Evolutionary conservation across 495 filamentous ascomycete genomes (phyloP).

Genomic region (Aspergillus coremiiformis): DNA sequence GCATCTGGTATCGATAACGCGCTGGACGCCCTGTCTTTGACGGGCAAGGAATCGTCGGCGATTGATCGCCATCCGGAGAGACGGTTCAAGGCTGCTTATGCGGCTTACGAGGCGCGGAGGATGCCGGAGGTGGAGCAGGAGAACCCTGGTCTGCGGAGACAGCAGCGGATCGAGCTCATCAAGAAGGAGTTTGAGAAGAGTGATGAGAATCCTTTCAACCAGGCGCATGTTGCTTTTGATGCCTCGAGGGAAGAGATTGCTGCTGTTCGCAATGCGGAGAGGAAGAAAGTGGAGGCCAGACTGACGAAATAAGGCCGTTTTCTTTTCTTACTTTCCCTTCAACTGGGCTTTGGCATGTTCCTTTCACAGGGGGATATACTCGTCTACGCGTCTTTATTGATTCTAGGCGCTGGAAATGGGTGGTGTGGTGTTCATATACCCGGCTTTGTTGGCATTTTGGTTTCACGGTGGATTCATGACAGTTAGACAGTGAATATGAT

Average conservation of each 20-base stretch:
- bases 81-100: conserved; percentile 79
- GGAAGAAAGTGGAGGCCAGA: conserved; percentile 63
- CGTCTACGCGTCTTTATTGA: not conserved
- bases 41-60: conserved; percentile 48
- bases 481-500: not conserved
- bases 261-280: conserved; percentile 58
- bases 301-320: conserved; percentile 35
- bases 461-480: not conserved
- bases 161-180: conserved; percentile 73
- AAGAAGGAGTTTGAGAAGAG: conserved; percentile 87
- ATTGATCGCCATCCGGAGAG: conserved; percentile 82
- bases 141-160: conserved; percentile 62
- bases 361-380: not conserved
- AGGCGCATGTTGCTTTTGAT: conserved; percentile 64
- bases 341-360: not conserved
- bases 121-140: conserved; percentile 80
- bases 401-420: not conserved
- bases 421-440: conserved; percentile 11
- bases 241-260: conserved; percentile 71
- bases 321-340: not conserved
- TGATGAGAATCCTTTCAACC: conserved; percentile 91
- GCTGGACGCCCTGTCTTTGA: conserved; percentile 71
- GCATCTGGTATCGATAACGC: conserved; percentile 87
- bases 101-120: conserved; percentile 77
- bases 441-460: conserved; percentile 3